Evolutionary conservation across 2,329 filamentous ascomycete genomes (phyloP), one percentile per base, ranked within the genome.

Genomic region (Phyllachora maydis): DNA sequence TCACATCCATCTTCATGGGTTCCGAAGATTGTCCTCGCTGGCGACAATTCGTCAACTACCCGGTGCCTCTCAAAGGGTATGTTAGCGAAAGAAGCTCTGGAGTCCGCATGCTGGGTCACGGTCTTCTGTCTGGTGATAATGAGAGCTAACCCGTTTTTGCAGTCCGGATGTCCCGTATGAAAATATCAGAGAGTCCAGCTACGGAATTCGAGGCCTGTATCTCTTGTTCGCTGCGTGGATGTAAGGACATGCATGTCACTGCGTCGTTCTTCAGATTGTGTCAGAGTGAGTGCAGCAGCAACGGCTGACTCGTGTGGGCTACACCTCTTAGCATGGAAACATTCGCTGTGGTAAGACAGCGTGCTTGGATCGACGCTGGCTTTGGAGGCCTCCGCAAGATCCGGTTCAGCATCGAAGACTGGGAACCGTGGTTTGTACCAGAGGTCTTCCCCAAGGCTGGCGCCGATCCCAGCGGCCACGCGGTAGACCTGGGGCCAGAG

Each of bases 331-430:
- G 60, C 8, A 54, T 74, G 33, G 56, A 66, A 21, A 58, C 54
- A 23, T 38, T 71, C 10, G 49, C 52, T 11, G 52, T 61, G 22
- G 28, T 73, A 6, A 59, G 66, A 23, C 52, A 51, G 28, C 38
- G 54, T 24, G 53, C 72, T 32, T 77, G 67, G 65, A 47, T 46
- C 18, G 70, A 70, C 41, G 67, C 68, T 11, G 68, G 68, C 18
- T 76, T 79, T 37, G 49, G 47, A 22, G 45, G 49, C 4, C 48
- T 78, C 19, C 61, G 63, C 22, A 47, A 57, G 17, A 55, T 67
- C 27, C 49, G 51, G 13, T 43, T 55, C 11, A 48, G 41, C 10
- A 41, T 79, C 15, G 49, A 64, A 22, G 47, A 60, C 23, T 61
- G 44, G 23, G 52, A 54, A 30, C 52, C 53, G 3, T 43, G 50